A percentile compares a stretch with the other conserved stretches of the same genome.
These are phyloP conservation scores for Metschnikowia anglica DNA, from an alignment of 805 yeast species.

Conservation along the genomic window DNA sequence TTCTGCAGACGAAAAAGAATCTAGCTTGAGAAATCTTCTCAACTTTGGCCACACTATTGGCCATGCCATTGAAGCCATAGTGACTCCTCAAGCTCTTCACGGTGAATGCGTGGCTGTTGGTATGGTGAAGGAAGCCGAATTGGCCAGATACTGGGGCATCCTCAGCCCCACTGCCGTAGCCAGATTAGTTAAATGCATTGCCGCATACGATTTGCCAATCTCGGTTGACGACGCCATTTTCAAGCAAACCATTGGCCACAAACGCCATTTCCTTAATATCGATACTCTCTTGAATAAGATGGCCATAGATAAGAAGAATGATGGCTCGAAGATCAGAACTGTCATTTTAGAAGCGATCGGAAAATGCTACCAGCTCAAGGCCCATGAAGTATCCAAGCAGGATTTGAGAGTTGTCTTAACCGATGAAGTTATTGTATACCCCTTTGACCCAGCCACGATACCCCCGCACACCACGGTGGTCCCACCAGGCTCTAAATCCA, in stretches of 20 bases:
- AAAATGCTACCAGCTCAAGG: conserved; percentile 81
- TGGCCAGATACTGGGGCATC: conserved; percentile 87
- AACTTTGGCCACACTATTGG: conserved; percentile 98
- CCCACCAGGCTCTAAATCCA: conserved; percentile 98
- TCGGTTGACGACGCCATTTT: conserved; percentile 72
- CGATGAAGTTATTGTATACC: conserved; percentile 71
- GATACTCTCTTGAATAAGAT: conserved; percentile 73
- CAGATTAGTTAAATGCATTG: conserved; percentile 75
- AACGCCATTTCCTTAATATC: conserved; percentile 64
- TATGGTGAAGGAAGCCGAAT: conserved; percentile 90
- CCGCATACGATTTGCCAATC: conserved; percentile 84
- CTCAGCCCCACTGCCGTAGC: conserved; percentile 93
- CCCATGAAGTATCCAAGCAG: conserved; percentile 77
- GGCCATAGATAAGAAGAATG: conserved; percentile 96
- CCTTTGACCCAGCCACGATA: conserved; percentile 40
- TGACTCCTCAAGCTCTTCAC: conserved; percentile 93
- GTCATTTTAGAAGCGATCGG: conserved; percentile 85
- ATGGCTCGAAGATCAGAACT: conserved; percentile 84
- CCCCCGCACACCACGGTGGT: conserved; percentile 49
- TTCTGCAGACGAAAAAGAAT: conserved; percentile 90
- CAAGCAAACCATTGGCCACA: conserved; percentile 61
- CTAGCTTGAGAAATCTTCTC: conserved; percentile 85
- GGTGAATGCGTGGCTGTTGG: conserved; percentile 99
- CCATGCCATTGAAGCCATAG: conserved; percentile 96
- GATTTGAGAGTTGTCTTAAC: conserved; percentile 81